Base-by-base conservation (phyloP, 225 moss, liverwort and hornwort genomes). In the Thuidium tamariscinum region DNA sequence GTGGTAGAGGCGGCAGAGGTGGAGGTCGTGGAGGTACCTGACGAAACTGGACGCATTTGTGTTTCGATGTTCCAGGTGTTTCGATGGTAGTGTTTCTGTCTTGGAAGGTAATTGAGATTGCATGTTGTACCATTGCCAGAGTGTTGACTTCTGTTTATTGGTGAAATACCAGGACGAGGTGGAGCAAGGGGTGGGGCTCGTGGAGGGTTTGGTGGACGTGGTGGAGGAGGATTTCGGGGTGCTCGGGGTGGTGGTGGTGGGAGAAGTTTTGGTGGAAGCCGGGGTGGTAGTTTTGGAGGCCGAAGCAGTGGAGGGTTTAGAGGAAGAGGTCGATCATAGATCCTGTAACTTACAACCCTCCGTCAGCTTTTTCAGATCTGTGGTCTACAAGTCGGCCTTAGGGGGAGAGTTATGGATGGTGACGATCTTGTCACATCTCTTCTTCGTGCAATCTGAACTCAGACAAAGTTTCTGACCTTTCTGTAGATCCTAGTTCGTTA, bases 311-410 rank as follows among this genome's bases (percentile, higher is more conserved):
- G 97, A 82, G 93, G 98, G 21, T 95, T 90, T 19, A 93, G 95
- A 86, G 97, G 97, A 55, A 93, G 95, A 90, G 94, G 95, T 73
- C 91, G 95, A 85, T 95, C 88, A 19, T 93, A 91, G 88, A 67
- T 17, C 59, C 75, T 44, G 41, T 37, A 78, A 29, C 26, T 60
- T 76, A 29, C 65, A 19, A 29, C 75, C 56, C 34, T 77, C 63
- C 18, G 66, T 61, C 22, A 52, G 74, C 10, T 87, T 64, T 87
- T 79, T n/a, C 51, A 85, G 86, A 74, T 86, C 55, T 82, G 34
- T 78, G 74, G 77, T 86, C 71, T 74, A 63, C 82, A 82, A 80
- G 51, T 74, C 37, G 44, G 57, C 48, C 34, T 26, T 30, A 72
- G 39, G 26, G 67, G 62, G 73, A 65, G 34, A 65, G 59, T 30